Base-by-base conservation (phyloP, 768 basidiomycete genomes). In the Pleurotus giganteus region DNA sequence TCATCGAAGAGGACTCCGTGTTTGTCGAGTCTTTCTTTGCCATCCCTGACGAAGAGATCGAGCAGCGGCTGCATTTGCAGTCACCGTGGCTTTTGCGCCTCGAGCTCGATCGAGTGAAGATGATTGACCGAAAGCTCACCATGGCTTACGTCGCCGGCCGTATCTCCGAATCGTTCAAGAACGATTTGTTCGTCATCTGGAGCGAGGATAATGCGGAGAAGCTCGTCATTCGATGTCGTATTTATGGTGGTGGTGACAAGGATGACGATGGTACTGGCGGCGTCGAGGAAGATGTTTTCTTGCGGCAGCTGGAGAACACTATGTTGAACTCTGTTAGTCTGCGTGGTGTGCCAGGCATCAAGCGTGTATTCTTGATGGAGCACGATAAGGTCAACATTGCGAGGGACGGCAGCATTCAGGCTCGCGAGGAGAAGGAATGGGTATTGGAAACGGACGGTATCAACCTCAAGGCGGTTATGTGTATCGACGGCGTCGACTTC, bases 11-110 rank as follows among this genome's bases (percentile, higher is more conserved):
- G 61, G 97, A 99, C 69, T 75, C 82, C 21, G 84, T 94, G 21
- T 98, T 99, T 66, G 97, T 99, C 54, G 93, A 97, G 65, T 94
- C 94, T 0, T 98, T 98, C 90, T 99, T 98, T 69, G 96, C 95
- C 53, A 98, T 98, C 66, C 97, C 97, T 4, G 97, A 98, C 63
- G 94, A 98, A 66, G 92, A 95, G 47, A 88, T 96, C 56, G 93
- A 96, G 67, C 80, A 83, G 17, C 96, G 96, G 65, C 74, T 97
- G 2, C 88, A 93, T 60, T 77, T 94, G 1, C 92, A 95, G 67
- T 98, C 97, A 1, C 94, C 95, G 0, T 99, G 97, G 97, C 77
- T 99, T 17, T 85, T 99, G 19, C 94, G 97, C 72, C 83, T 98
- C 42, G 96, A 96, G 65, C 84, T 99, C 53, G 97, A 98, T 68